Conservation (phyloP, 1,284 basidiomycete genomes). For the Cutaneotrichosporon cutaneum region DNA sequence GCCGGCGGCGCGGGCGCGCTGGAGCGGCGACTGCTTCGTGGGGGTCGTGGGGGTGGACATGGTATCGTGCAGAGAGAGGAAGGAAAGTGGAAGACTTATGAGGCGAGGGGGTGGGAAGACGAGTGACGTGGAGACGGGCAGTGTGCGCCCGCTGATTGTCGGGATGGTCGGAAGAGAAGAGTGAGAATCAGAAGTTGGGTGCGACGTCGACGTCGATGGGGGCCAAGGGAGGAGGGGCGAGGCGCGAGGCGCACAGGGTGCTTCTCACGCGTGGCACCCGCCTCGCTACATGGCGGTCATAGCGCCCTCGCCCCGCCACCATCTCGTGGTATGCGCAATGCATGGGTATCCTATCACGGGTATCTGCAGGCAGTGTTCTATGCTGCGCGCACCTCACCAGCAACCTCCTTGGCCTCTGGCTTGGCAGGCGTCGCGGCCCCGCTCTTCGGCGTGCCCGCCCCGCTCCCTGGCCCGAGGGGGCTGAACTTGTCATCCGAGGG, state of each 20-base stretch:
- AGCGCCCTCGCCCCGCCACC: not conserved
- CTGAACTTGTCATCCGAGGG: not conserved
- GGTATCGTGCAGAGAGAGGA: too few species aligned
- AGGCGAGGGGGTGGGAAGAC: too few species aligned
- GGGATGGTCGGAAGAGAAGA: not conserved
- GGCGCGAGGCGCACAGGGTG: too few species aligned
- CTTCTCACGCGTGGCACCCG: too few species aligned
- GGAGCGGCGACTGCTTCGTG: not conserved
- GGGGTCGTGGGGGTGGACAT: not conserved
- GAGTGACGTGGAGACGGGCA: too few species aligned
- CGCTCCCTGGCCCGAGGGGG: not conserved
- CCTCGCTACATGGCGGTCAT: not conserved
- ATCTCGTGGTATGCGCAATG: not conserved
- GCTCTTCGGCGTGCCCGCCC: not conserved
- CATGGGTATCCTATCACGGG: not conserved
- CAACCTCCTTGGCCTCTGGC: not conserved
- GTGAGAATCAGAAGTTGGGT: too few species aligned
- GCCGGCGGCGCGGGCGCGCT: slow-evolving; percentile 2
- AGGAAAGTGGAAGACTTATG: not conserved
- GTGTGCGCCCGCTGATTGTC: too few species aligned
- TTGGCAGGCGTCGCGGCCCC: not conserved
- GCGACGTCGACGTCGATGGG: too few species aligned
- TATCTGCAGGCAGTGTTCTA: not conserved
- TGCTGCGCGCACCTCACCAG: not conserved
- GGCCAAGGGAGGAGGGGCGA: too few species aligned